Evolutionary conservation across 139 green algal species (phyloP).

Genomic region (Coelastrella sp.): DNA sequence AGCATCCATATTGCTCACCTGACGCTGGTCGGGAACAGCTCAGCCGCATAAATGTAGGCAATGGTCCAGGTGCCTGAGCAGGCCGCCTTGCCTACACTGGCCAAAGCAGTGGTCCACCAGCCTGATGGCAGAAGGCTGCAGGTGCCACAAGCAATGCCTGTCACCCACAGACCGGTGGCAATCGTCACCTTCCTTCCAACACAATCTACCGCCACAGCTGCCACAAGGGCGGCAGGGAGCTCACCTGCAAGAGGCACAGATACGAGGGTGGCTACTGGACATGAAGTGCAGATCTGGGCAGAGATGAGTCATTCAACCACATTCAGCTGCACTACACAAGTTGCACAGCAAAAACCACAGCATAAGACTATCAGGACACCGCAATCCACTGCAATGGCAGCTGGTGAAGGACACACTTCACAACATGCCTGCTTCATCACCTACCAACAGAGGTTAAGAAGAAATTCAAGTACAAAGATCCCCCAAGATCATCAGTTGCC

Average conservation of each 20-base stretch:
- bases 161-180: slow-evolving; percentile 7
- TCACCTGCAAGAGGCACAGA: slow-evolving; percentile 20
- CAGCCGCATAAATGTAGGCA: slow-evolving; percentile 12
- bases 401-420: neutral
- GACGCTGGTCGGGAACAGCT: slow-evolving; percentile 12
- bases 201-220: slow-evolving; percentile 2
- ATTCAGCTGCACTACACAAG: neutral
- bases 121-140: slow-evolving; percentile 18
- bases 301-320: neutral
- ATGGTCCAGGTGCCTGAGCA: slow-evolving; percentile 26
- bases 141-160: neutral
- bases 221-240: slow-evolving; percentile 1
- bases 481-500: neutral
- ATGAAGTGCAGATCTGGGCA: neutral
- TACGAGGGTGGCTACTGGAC: neutral
- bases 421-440: neutral
- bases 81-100: slow-evolving; percentile 2
- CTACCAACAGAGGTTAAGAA: slow-evolving; percentile 34
- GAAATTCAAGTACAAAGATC: slow-evolving; percentile 32
- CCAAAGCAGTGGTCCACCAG: neutral
- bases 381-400: too few species aligned
- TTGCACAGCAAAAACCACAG: neutral
- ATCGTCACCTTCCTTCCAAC: slow-evolving; percentile 11
- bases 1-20: neutral
- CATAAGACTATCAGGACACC: too few species aligned